These are phyloP conservation scores for Piedraia hortae DNA, from an alignment of 2,329 filamentous ascomycete genomes.

Conservation along the genomic window DNA sequence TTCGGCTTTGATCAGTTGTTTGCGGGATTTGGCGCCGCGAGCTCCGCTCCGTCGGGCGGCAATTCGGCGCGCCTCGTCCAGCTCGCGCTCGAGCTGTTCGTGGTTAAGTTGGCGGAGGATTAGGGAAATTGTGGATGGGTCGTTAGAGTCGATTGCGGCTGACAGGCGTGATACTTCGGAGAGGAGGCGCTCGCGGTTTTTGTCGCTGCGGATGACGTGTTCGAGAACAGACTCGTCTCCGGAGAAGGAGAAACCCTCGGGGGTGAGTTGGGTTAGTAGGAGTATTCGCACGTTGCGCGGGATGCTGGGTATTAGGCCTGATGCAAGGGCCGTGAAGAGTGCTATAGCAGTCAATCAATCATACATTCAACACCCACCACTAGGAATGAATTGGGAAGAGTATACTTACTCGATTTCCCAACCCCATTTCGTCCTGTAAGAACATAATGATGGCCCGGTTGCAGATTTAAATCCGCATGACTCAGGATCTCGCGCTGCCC, in stretches of 20 bases:
- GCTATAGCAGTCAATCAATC: no score
- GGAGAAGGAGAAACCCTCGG: conserved; percentile 1
- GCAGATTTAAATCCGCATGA: conserved; percentile 41
- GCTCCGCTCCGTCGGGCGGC: conserved; percentile 48
- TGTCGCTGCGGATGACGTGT: conserved; percentile 6
- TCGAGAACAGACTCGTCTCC: conserved; percentile 5
- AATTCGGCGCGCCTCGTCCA: conserved; percentile 20
- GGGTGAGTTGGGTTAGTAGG: conserved; percentile 29
- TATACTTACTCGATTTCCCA: conserved; percentile 62
- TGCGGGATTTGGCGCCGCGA: conserved; percentile 47
- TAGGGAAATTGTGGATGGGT: conserved; percentile 3
- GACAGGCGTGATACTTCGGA: conserved; percentile 4
- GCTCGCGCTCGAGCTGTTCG: conserved; percentile 4
- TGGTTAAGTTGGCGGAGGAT: conserved; percentile 4
- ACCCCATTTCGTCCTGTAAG: conserved; percentile 56
- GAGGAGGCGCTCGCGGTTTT: conserved; percentile 4
- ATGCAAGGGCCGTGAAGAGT: no score
- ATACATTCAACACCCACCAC: no score
- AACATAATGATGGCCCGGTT: conserved; percentile 48
- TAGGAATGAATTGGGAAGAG: no score
- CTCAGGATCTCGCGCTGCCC: conserved; percentile 33
- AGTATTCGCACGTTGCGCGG: conserved; percentile 36
- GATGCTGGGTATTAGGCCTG: conserved; percentile 51
- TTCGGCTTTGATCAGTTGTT: conserved; percentile 42
- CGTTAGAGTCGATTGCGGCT: conserved; percentile 3